Conservation (phyloP, 768 basidiomycete species). For the Cyathus striatus region DNA sequence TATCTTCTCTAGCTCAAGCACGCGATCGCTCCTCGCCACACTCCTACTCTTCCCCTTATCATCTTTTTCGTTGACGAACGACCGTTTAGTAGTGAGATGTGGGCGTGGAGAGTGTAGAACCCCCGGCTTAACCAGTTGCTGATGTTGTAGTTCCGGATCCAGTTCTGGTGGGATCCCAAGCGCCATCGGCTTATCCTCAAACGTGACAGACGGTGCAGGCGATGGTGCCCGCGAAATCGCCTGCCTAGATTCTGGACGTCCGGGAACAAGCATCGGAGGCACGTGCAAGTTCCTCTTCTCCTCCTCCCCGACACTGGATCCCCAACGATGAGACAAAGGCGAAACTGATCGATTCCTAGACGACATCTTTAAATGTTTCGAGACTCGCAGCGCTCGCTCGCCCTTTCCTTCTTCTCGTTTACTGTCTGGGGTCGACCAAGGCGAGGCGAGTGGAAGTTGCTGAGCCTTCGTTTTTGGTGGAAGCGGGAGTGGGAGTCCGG, state of each 20-base stretch:
- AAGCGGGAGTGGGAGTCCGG: too few species aligned
- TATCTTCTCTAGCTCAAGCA: slow-evolving; percentile 68
- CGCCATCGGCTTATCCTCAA: too few species aligned
- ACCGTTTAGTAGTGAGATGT: slow-evolving; percentile 59
- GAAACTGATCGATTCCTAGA: slow-evolving; percentile 61
- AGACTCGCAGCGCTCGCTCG: slow-evolving; percentile 49
- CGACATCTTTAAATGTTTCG: slow-evolving; percentile 52
- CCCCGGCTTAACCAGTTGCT: slow-evolving; percentile 19
- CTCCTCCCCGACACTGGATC: slow-evolving; percentile 21
- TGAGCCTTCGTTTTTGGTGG: too few species aligned
- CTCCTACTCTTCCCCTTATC: slow-evolving; percentile 32
- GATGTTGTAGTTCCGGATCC: slow-evolving; percentile 11
- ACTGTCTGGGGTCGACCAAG: too few species aligned
- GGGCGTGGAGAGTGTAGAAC: slow-evolving; percentile 64
- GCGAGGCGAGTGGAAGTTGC: slow-evolving; percentile 15
- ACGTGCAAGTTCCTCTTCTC: too few species aligned
- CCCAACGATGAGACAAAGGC: slow-evolving; percentile 52
- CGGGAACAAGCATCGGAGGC: slow-evolving; percentile 11
- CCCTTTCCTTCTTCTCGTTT: slow-evolving; percentile 58
- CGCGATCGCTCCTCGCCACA: slow-evolving; percentile 49
- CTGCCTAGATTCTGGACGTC: background rate
- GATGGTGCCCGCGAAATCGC: too few species aligned
- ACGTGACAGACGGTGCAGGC: too few species aligned
- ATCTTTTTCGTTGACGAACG: slow-evolving; percentile 32
- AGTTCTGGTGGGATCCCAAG: background rate